These are phyloP conservation scores for Naganishia randhawae DNA, from an alignment of 768 basidiomycete genomes.

Conservation along the genomic window DNA sequence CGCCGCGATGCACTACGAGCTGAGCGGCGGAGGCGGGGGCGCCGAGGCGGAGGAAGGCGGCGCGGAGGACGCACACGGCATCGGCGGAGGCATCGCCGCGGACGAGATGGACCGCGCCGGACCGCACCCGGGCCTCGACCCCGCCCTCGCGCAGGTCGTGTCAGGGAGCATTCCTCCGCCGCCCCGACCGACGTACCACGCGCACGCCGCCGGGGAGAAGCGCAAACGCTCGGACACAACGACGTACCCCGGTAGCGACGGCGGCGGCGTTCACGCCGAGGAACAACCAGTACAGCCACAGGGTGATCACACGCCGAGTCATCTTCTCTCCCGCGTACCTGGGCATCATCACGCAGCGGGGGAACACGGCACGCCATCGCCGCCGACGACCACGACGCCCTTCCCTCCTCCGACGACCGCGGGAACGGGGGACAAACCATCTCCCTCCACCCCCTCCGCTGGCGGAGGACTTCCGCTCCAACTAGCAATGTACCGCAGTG, in stretches of 20 bases:
- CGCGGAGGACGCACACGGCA: neutral
- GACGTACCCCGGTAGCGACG: neutral
- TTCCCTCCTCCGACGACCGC: too few relatives aligned
- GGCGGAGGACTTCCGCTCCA: too few relatives aligned
- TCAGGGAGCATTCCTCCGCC: conserved; percentile 15
- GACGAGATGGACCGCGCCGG: neutral
- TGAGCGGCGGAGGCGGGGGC: neutral
- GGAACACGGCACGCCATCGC: too few relatives aligned
- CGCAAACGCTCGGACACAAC: conserved; percentile 1
- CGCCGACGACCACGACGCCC: too few relatives aligned
- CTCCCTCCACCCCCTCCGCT: too few relatives aligned
- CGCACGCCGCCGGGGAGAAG: neutral
- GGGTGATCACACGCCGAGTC: neutral
- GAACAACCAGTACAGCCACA: neutral
- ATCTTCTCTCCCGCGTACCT: neutral
- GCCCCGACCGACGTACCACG: conserved; percentile 11
- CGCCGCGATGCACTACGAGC: conserved; percentile 12
- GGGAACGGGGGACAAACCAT: too few relatives aligned
- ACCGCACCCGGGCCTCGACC: neutral
- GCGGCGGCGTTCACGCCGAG: neutral
- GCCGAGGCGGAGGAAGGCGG: neutral
- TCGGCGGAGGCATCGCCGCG: too few relatives aligned
- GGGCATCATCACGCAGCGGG: too few relatives aligned
- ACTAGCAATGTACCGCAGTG: too few relatives aligned
- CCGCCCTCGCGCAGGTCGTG: conserved; percentile 4